Evolutionary conservation across 768 basidiomycete genomes (phyloP).

Genomic region (Podaxis sp.): DNA sequence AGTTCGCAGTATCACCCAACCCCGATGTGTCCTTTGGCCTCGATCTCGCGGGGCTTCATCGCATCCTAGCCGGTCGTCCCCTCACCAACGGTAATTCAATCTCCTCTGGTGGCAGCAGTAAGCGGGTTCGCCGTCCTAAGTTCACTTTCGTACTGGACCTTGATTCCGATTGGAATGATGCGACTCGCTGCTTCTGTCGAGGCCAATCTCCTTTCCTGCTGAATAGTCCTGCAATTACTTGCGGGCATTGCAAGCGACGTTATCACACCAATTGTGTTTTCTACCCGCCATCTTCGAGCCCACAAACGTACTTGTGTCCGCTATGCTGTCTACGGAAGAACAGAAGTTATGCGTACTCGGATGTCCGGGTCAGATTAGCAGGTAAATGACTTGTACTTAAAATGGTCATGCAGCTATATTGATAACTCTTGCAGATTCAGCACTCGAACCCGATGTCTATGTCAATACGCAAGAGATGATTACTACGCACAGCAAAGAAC

Average conservation of each 20-base stretch:
- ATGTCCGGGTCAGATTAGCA: conserved; percentile 66
- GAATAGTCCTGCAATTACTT: conserved; percentile 63
- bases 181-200: conserved; percentile 79
- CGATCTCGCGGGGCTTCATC: conserved; percentile 80
- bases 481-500: conserved; percentile 68
- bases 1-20: conserved; percentile 83
- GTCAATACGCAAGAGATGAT: conserved; percentile 75
- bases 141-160: conserved; percentile 78
- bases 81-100: conserved; percentile 7
- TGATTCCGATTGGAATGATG: conserved; percentile 71
- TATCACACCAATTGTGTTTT: conserved; percentile 82
- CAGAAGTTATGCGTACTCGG: conserved; percentile 67
- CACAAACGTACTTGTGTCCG: conserved; percentile 55
- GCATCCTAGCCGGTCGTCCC: conserved; percentile 73
- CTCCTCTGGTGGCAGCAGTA: conserved; percentile 39
- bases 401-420: conserved; percentile 6
- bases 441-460: conserved; percentile 48
- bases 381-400: conserved; percentile 33
- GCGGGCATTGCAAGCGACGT: conserved; percentile 60
- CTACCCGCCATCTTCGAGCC: conserved; percentile 42
- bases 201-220: conserved; percentile 63
- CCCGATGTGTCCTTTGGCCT: conserved; percentile 81
- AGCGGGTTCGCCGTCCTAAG: conserved; percentile 49
- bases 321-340: conserved; percentile 78
- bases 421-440: conserved; percentile 18